Evolutionary conservation across 441 rosid species (phyloP), one percentile per base, ranked within the genome.

Genomic region (Erysimum pusillum): DNA sequence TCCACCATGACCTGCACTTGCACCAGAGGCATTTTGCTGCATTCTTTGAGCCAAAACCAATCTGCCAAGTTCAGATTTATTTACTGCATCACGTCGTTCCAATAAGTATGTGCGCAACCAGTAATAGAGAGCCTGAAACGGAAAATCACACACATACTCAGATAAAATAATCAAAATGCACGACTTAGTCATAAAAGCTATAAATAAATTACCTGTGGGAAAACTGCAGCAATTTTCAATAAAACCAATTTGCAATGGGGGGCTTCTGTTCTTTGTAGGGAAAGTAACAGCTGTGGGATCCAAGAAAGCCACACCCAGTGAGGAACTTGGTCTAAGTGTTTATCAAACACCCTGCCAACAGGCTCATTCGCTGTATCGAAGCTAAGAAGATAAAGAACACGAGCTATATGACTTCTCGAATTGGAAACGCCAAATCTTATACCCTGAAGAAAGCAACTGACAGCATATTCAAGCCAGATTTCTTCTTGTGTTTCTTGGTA

Each of bases 251-350:
- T 96, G 90, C 98, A 88, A 76, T 92, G 99, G 71, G 98, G 90
- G 71, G 98, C 98, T 83, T 96, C 98, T 31, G 90, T 83, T 87
- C 99, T 89, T 89, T 94, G 99, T 79, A 97, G 83, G 77, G 99
- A 97, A 77, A 97, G 97, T 79, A 97, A 85, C 41, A 97, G 82
- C 82, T 97, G 99, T 2, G 98, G 99, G 79, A 96, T 92, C 99
- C 98, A 96, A 74, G 97, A 87, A 82, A 94, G 98, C 99, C 99
- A 96, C 75, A 34, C 98, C 99, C 99, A 96, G 82, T 92, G 89
- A 31, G 99, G 98, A 74, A 94, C 90, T 83, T 97, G 99, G 57
- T 97, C 98, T 81, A 90, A 81, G 81, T 87, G 89, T 82, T 92
- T 97, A 82, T 94, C 98, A 83, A 97, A 97, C 57, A 96, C 87